Base-by-base conservation (phyloP, 176 grass and related monocot species). In the Coix lacrymajobi region DNA sequence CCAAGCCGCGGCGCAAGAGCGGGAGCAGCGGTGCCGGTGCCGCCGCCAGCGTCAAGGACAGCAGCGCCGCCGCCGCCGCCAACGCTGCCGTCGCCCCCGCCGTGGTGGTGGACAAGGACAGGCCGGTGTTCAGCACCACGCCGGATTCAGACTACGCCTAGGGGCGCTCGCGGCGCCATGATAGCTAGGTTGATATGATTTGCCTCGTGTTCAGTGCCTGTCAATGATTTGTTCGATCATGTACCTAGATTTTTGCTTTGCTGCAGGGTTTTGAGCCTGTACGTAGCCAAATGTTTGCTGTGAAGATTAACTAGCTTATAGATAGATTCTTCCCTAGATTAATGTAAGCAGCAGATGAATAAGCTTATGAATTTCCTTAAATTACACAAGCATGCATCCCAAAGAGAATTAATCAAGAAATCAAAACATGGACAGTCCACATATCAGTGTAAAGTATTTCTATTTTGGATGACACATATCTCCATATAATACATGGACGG, bases 1-100 rank as follows among this genome's bases (percentile, higher is more conserved):
- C 95, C 52, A 97, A 97, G 83, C 95, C 95, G 3, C 56, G 95
- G 5, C 77, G 92, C 10, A 94, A 97, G 86, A 97, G 95, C 81
- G 91, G 88, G 46, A 93, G 89, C 26, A 61, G 76, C 0, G 75
- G 15, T 4, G 5, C 5, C 33, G 67, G 8, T 19, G n/a, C 52
- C 62, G 3, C 16, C 8, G 8, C 7, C 79, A 31, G 13, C 11
- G 52, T 8, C 85, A 79, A 46, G 39, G 75, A 13, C 30, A 22
- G 7, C 49, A 31, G 7, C 57, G 19, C 0, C 43, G 3, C 8
- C 29, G 32, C 60, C n/a, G 29, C 33, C 20, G 33, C 13, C 3
- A 66, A n/a, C n/a, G n/a, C n/a, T n/a, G n/a, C 68, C 40, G 66
- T 36, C 6, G 41, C 31, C 22, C 38, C 25, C 2, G 73, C 68